Percentiles rank a stretch among this genome's conserved stretches.
Conservation (phyloP, 345 rosid species). For the Citrus trifoliata region DNA sequence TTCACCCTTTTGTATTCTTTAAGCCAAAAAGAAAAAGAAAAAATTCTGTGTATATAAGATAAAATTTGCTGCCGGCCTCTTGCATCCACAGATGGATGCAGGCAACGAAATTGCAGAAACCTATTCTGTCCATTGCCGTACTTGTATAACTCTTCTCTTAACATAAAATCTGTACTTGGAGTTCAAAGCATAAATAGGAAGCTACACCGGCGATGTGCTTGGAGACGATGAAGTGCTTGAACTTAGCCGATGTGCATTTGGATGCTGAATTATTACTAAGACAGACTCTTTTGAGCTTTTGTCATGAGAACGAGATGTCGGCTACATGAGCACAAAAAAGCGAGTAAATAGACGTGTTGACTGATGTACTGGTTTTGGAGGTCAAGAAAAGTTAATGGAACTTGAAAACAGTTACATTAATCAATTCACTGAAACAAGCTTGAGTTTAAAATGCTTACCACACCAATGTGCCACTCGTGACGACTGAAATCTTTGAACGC, state of each 20-base stretch:
- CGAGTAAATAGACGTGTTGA: constrained; percentile 5
- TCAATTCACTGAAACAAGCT: neutral
- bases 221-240: neutral
- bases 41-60: neutral
- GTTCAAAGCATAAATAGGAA: neutral
- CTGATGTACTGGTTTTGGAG: neutral
- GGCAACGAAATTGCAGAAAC: constrained; percentile 2
- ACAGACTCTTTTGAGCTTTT: constrained; percentile 45
- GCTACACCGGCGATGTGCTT: constrained; percentile 8
- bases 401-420: neutral
- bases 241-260: constrained; percentile 32
- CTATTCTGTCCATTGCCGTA: neutral
- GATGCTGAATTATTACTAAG: constrained; percentile 79
- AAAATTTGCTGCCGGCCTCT: neutral
- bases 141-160: constrained; percentile 1
- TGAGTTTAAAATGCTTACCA: constrained; percentile 46
- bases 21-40: neutral
- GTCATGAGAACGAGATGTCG: constrained; percentile 38
- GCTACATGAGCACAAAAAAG: constrained; percentile 39
- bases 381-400: neutral
- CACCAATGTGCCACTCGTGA: constrained; percentile 87
- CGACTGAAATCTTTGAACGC: constrained; percentile 63
- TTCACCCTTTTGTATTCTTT: neutral
- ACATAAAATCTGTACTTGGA: neutral
- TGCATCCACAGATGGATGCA: neutral